A percentile compares a stretch with the other conserved stretches of the same genome.
Conservation (phyloP, 441 rosid species). For the Adansonia grandidieri region DNA sequence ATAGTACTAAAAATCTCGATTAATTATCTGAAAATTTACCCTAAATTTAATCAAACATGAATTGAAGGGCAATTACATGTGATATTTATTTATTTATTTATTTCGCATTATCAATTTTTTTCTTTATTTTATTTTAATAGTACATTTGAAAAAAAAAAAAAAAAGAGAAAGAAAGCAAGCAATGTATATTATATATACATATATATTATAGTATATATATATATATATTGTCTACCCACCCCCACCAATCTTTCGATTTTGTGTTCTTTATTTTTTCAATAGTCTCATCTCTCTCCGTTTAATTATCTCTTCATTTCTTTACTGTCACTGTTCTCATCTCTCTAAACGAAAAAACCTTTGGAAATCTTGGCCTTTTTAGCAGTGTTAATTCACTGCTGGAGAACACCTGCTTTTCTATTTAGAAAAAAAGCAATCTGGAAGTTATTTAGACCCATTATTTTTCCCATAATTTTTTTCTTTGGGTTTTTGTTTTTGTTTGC, state of each 20-base stretch:
- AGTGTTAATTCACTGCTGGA: neutral
- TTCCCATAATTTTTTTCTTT: neutral
- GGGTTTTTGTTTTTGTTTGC: neutral
- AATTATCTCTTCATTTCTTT: conserved; percentile 17
- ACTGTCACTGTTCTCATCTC: conserved; percentile 39
- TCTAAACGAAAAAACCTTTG: neutral
- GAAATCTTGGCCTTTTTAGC: neutral
- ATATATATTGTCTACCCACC: conserved; percentile 25
- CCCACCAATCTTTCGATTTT: conserved; percentile 55
- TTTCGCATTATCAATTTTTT: neutral
- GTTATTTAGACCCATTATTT: neutral
- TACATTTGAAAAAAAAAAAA: too few species aligned
- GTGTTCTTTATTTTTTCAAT: neutral
- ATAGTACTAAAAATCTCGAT: neutral
- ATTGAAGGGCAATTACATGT: neutral
- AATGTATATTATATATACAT: neutral
- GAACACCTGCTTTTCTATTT: neutral
- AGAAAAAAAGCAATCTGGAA: neutral
- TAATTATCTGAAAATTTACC: neutral
- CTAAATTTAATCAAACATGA: neutral
- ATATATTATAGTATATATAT: neutral
- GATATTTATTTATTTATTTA: neutral
- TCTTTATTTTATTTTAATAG: neutral
- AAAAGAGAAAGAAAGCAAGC: neutral
- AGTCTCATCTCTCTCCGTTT: conserved; percentile 21